Percentiles rank a stretch among this genome's conserved stretches.
Conservation (phyloP, 805 yeast genomes). For the Kurtzmaniella fragi region DNA sequence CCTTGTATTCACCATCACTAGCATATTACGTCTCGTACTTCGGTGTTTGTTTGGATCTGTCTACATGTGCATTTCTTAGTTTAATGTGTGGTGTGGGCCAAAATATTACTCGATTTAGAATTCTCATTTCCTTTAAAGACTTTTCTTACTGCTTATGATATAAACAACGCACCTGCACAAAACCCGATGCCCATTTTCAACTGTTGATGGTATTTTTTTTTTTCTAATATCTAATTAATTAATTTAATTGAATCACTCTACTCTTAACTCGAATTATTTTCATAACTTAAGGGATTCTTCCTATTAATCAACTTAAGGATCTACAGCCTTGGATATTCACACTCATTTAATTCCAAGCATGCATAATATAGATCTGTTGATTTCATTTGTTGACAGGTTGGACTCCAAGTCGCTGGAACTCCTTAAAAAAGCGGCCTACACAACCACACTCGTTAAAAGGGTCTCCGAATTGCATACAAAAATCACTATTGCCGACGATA, state of each 20-base stretch:
- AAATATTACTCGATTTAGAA: too few species aligned
- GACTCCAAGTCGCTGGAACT: slow-evolving; percentile 22
- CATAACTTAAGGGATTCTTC: too few species aligned
- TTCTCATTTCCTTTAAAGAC: too few species aligned
- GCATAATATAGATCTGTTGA: slow-evolving; percentile 23
- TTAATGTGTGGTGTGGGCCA: not conserved
- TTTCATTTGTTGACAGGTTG: slow-evolving; percentile 26
- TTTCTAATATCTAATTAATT: not conserved
- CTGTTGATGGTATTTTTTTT: too few species aligned
- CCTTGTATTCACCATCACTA: too few species aligned
- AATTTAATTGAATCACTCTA: not conserved
- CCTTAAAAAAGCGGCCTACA: slow-evolving; percentile 16
- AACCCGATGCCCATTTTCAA: too few species aligned
- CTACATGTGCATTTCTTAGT: not conserved
- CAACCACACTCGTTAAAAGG: slow-evolving; percentile 16
- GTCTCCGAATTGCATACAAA: slow-evolving; percentile 15
- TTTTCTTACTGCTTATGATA: not conserved
- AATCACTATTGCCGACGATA: slow-evolving; percentile 21
- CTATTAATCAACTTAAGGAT: too few species aligned
- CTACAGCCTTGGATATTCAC: too few species aligned
- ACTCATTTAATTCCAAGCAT: not conserved
- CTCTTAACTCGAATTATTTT: not conserved
- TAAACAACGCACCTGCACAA: too few species aligned
- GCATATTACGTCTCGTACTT: too few species aligned
- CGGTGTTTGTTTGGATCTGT: not conserved